These are phyloP conservation scores for Stephania yunnanensis DNA, from an alignment of 164 flowering plant genomes.

Conservation along the genomic window DNA sequence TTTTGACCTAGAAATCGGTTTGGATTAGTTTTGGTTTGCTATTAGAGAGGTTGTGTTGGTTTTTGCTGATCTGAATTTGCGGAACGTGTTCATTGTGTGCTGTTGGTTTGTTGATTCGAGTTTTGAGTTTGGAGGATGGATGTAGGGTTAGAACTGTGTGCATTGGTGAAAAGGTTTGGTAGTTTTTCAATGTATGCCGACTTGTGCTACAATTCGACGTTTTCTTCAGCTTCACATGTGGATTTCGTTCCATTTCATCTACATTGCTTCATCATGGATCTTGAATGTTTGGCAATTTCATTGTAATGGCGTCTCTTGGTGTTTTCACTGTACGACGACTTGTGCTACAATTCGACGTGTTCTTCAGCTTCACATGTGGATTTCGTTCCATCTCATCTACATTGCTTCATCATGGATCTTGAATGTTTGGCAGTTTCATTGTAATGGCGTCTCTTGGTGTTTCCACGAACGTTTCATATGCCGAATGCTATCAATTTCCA, in stretches of 20 bases:
- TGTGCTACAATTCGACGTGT: background rate
- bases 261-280: background rate
- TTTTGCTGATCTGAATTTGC: background rate
- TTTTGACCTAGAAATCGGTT: background rate
- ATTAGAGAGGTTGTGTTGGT: background rate
- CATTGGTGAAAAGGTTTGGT: background rate
- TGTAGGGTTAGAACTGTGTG: background rate
- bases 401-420: background rate
- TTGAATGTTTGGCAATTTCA: background rate
- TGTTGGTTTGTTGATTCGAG: background rate
- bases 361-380: background rate
- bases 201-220: background rate
- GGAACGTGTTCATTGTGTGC: background rate
- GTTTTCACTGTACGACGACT: background rate
- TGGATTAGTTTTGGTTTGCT: background rate
- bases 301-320: background rate
- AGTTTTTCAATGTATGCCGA: background rate
- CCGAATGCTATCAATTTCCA: background rate
- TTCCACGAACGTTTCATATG: background rate
- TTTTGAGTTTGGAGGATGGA: background rate
- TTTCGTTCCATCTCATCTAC: background rate
- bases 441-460: background rate
- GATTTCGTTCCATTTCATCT: background rate
- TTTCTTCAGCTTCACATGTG: background rate
- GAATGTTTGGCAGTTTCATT: background rate